These are phyloP conservation scores for Coemansia sp. DNA, from an alignment of 192 early-diverging fungal genomes.

Conservation along the genomic window DNA sequence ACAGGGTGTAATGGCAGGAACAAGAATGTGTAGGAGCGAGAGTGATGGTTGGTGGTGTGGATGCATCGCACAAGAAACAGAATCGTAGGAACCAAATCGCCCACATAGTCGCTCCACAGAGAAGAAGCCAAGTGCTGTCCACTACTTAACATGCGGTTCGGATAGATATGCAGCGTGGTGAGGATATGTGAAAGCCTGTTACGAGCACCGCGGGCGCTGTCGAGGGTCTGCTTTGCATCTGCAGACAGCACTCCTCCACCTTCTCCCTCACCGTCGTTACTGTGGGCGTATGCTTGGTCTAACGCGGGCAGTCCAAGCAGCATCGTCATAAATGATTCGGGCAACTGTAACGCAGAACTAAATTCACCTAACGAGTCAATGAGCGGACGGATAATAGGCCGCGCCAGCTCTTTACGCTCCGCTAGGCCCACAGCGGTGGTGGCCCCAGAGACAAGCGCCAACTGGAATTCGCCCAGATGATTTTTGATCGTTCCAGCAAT, in stretches of 20 bases:
- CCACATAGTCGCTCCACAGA: constrained; percentile 39
- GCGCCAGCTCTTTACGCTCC: constrained; percentile 35
- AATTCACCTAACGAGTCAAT: constrained; percentile 25
- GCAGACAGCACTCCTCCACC: background rate
- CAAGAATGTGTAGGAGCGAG: too few relatives aligned
- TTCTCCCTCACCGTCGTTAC: background rate
- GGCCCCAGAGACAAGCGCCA: constrained; percentile 41
- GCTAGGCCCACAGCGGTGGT: constrained; percentile 17
- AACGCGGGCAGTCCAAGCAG: constrained; percentile 32
- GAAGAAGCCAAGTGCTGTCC: constrained; percentile 11
- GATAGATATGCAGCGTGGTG: constrained; percentile 31
- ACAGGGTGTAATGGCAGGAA: too few relatives aligned
- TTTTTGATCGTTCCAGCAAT: constrained; percentile 29
- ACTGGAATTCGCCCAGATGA: constrained; percentile 44
- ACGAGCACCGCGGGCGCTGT: constrained; percentile 16
- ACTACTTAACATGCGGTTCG: constrained; percentile 30
- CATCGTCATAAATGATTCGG: constrained; percentile 16
- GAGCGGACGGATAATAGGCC: constrained; percentile 37
- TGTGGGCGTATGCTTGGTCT: constrained; percentile 19
- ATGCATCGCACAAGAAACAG: constrained; percentile 33
- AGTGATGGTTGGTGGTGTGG: too few relatives aligned
- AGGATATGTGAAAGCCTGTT: constrained; percentile 16
- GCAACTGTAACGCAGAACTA: constrained; percentile 29
- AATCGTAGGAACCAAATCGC: constrained; percentile 24
- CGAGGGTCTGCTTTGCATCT: constrained; percentile 1